Base-by-base conservation (phyloP, 106 monocot genomes). In the Allium fistulosum region DNA sequence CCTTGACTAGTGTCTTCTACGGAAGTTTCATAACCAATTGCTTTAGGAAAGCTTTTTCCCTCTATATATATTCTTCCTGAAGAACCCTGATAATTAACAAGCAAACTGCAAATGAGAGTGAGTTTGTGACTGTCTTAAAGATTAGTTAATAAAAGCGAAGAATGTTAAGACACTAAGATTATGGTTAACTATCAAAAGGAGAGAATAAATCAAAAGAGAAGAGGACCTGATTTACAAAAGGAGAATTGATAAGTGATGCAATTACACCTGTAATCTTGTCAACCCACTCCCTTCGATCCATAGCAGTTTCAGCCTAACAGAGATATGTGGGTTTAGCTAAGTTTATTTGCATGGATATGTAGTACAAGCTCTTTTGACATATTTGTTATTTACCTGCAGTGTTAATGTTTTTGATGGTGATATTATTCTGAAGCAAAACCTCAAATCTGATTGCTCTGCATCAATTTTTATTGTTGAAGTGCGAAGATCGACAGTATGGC, bases 351-450 rank as follows among this genome's bases (percentile, higher is more conserved):
- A 37, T 37, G 37, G 37, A 37, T 37, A 2, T 2, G 5, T 37
- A 37, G 5, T 37, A 37, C 37, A 37, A 37, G 37, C 37, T 37
- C 37, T 37, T 37, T 37, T 37, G 37, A 37, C 37, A 37, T 5
- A 5, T 5, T 37, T 37, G 37, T 37, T 37, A 12, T 48, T 9
- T 83, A 99, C 99, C 99, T 99, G 99, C 56, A 99, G 72, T n/a
- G 93, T 90, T 76, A 80, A 85, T 45, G 80, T 70, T 59, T 87
- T 99, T 15, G 76, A 45, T 67, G 99, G 99, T 68, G 92, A 87
- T 69, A 99, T 85, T 79, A 99, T 83, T 85, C 99, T 85, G 73
- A 99, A 99, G 68, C 99, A 99, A 76, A 99, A 99, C 55, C 99
- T 78, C 68, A 99, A 48, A 67, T 93, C 90, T 77, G 84, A 79